Percentiles rank a stretch among this genome's conserved stretches.
Conservation (phyloP, 2,329 filamentous ascomycete species). For the Beauveria scarabaeidicola region DNA sequence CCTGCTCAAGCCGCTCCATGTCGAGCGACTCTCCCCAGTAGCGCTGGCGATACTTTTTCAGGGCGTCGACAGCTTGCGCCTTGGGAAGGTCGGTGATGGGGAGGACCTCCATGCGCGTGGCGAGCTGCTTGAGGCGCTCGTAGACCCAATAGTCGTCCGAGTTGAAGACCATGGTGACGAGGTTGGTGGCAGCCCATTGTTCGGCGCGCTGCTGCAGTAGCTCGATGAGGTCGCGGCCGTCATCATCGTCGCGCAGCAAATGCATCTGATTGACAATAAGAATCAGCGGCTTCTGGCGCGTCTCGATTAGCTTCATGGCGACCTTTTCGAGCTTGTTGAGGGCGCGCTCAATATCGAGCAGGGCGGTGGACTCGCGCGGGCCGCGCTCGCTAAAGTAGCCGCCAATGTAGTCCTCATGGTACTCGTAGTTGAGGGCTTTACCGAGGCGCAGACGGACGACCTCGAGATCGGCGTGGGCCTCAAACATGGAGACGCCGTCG, state of each 20-base stretch:
- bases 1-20: constrained; percentile 53
- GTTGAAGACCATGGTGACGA: constrained; percentile 91
- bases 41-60: constrained; percentile 70
- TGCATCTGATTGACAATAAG: constrained; percentile 93
- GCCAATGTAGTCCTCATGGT: constrained; percentile 95
- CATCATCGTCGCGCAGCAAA: constrained; percentile 81
- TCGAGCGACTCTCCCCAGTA: constrained; percentile 60
- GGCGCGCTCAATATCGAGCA: constrained; percentile 91
- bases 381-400: constrained; percentile 92
- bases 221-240: constrained; percentile 88
- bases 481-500: constrained; percentile 87
- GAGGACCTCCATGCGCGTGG: constrained; percentile 90
- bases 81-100: constrained; percentile 78
- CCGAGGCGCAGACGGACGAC: constrained; percentile 90
- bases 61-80: constrained; percentile 63
- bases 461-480: constrained; percentile 89
- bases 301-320: constrained; percentile 60
- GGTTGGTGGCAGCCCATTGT: constrained; percentile 86
- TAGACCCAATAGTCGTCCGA: constrained; percentile 99
- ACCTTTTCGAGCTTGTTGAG: constrained; percentile 98
- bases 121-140: constrained; percentile 83
- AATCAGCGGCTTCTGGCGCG: constrained; percentile 63
- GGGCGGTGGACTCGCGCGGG: constrained; percentile 80
- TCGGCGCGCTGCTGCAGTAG: constrained; percentile 92
- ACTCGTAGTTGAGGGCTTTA: constrained; percentile 92